phyloP scores from a whole-genome alignment of 371 early-diverging fungal genomes.

The Apophysomyces trapeziformis region DNA sequence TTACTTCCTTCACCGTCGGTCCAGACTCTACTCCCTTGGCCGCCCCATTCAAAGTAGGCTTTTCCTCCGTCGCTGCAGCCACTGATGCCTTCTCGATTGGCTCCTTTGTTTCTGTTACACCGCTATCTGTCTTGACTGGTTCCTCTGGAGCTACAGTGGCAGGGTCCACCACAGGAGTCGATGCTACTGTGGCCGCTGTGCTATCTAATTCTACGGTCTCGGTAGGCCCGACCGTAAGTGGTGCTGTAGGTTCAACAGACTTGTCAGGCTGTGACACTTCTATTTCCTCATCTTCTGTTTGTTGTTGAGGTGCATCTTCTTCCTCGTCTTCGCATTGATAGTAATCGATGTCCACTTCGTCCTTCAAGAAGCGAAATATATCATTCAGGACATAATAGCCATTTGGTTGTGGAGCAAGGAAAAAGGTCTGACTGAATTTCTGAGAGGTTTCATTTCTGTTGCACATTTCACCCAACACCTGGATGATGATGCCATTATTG shows the following conservation, averaged over 20 bases:
- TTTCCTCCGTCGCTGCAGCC: constrained; percentile 20
- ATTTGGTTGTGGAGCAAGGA: constrained; percentile 82
- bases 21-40: constrained; percentile 53
- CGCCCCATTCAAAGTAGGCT: constrained; percentile 37
- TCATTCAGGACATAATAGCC: constrained; percentile 93
- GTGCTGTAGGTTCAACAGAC: constrained; percentile 4
- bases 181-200: constrained; percentile 25
- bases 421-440: constrained; percentile 91
- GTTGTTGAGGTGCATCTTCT: constrained; percentile 16
- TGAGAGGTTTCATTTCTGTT: constrained; percentile 74
- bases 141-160: not conserved
- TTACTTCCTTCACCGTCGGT: constrained; percentile 48
- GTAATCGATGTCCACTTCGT: constrained; percentile 54
- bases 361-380: constrained; percentile 90
- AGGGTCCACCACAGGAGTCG: constrained; percentile 18
- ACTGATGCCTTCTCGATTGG: constrained; percentile 6
- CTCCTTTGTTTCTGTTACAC: not conserved
- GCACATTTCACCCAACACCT: constrained; percentile 91
- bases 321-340: constrained; percentile 40
- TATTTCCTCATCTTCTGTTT: constrained; percentile 1
- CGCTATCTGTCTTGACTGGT: constrained; percentile 12
- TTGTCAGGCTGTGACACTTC: constrained; percentile 8
- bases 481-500: constrained; percentile 80
- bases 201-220: constrained; percentile 19
- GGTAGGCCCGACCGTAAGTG: not conserved